A percentile compares a stretch with the other conserved stretches of the same genome.
Conservation (phyloP, 805 yeast genomes). For the Monosporozyma aerobia region DNA sequence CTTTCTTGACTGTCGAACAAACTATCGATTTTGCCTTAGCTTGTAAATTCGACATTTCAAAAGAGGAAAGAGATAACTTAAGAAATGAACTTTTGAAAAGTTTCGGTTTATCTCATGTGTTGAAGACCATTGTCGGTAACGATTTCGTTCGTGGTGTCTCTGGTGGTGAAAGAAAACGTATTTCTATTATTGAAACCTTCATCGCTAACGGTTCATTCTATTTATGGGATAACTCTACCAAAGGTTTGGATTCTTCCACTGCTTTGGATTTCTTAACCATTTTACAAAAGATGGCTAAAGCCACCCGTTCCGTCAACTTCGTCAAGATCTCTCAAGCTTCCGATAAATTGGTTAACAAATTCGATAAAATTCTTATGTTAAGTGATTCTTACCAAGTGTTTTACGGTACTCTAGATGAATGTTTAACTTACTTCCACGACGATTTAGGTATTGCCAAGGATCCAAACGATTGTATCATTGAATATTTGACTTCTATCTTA, state of each 20-base stretch:
- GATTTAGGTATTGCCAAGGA: conserved; percentile 42
- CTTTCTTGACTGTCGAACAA: conserved; percentile 46
- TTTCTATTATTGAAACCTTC: conserved; percentile 51
- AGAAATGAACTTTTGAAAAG: conserved; percentile 26
- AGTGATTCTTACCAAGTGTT: conserved; percentile 41
- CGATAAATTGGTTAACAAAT: conserved; percentile 39
- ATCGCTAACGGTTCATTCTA: conserved; percentile 39
- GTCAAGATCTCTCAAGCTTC: conserved; percentile 43
- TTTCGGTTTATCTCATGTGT: conserved; percentile 42
- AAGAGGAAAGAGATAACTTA: conserved; percentile 19
- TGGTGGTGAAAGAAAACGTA: conserved; percentile 62
- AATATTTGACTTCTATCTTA: conserved; percentile 50
- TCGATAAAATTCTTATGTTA: conserved; percentile 39
- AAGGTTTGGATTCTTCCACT: conserved; percentile 43
- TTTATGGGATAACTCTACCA: conserved; percentile 46
- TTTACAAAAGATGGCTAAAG: conserved; percentile 34
- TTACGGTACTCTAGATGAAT: conserved; percentile 36
- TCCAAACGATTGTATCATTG: conserved; percentile 54
- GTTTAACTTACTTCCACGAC: conserved; percentile 39
- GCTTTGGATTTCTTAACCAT: conserved; percentile 40
- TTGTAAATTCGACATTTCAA: conserved; percentile 30
- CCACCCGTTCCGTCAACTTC: conserved; percentile 35
- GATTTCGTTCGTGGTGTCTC: conserved; percentile 57
- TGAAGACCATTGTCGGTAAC: conserved; percentile 52
- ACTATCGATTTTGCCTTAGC: conserved; percentile 48